Evolutionary conservation across 192 early-diverging fungal genomes (phyloP).

Genomic region (Borealophlyctis nickersoniae): DNA sequence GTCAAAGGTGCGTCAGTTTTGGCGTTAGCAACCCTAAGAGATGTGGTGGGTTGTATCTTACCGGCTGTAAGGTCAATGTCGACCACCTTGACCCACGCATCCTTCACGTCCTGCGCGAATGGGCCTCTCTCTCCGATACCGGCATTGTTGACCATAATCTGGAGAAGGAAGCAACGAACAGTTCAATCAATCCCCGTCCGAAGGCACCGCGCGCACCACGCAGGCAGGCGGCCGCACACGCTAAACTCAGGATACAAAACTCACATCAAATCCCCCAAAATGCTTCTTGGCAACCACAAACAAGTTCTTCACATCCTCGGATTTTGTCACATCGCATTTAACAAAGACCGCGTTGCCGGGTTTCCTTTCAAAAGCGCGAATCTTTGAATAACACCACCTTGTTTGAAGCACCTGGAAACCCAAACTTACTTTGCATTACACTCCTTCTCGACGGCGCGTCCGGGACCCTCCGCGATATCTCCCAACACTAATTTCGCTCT

Average conservation of each 20-base stretch:
- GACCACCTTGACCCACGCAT: conserved; percentile 53
- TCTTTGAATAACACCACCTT: no score
- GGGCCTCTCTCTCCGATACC: conserved; percentile 33
- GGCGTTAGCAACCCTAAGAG: no score
- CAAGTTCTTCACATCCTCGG: conserved; percentile 59
- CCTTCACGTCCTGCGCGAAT: conserved; percentile 30
- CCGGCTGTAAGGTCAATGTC: conserved; percentile 71
- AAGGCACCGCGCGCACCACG: no score
- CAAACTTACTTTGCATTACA: conserved; percentile 19
- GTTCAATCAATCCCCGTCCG: no score
- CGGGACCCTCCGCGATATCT: conserved; percentile 50
- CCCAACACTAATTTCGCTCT: conserved; percentile 64
- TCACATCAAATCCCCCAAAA: conserved; percentile 53
- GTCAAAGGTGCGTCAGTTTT: conserved; percentile 10
- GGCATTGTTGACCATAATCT: conserved; percentile 48
- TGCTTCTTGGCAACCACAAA: conserved; percentile 54
- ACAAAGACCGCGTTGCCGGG: conserved; percentile 50
- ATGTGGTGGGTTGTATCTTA: no score
- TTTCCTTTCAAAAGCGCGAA: conserved; percentile 24
- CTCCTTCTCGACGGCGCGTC: conserved; percentile 20
- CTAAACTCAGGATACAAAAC: no score
- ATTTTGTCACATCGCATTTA: conserved; percentile 67
- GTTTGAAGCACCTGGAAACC: no score
- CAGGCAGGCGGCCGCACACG: no score
- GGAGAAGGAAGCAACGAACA: neutral